Evolutionary conservation across 441 rosid genomes (phyloP).

Genomic region (Eutrema salsugineum): DNA sequence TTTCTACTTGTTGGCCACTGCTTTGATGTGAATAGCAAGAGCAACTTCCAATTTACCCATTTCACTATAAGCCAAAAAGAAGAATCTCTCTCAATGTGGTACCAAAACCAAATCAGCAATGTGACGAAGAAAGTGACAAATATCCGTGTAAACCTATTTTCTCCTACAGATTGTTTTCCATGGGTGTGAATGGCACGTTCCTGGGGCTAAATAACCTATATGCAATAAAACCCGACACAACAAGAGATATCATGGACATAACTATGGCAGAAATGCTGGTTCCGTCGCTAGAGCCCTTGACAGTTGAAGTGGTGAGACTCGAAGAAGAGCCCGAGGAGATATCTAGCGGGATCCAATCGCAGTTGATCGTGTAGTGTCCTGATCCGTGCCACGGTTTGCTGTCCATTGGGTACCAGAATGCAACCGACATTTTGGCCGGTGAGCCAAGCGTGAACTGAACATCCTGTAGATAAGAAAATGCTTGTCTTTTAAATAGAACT

Average conservation of each 20-base stretch:
- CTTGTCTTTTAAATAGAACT: background rate
- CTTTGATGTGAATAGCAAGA: too few species aligned
- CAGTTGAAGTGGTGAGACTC: conserved; percentile 26
- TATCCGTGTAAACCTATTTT: conserved; percentile 16
- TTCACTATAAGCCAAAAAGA: too few species aligned
- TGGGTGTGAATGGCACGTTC: conserved; percentile 40
- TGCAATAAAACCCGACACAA: conserved; percentile 52
- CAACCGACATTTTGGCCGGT: conserved; percentile 73
- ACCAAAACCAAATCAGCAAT: too few species aligned
- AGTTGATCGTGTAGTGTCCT: conserved; percentile 71
- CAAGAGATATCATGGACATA: conserved; percentile 55
- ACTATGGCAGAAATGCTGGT: conserved; percentile 63
- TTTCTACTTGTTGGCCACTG: too few species aligned
- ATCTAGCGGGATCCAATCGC: conserved; percentile 79
- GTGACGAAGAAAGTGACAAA: background rate
- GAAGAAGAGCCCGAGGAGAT: conserved; percentile 43
- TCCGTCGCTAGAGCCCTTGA: conserved; percentile 44
- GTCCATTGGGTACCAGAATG: conserved; percentile 91
- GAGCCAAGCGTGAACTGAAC: conserved; percentile 76
- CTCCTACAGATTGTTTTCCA: conserved; percentile 46
- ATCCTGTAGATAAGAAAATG: conserved; percentile 50
- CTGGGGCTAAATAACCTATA: conserved; percentile 41
- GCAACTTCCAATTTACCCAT: too few species aligned
- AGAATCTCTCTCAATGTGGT: too few species aligned
- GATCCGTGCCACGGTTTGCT: conserved; percentile 87